These are phyloP conservation scores for Yarrowia phangngaensis DNA, from an alignment of 805 yeast species.

Conservation along the genomic window DNA sequence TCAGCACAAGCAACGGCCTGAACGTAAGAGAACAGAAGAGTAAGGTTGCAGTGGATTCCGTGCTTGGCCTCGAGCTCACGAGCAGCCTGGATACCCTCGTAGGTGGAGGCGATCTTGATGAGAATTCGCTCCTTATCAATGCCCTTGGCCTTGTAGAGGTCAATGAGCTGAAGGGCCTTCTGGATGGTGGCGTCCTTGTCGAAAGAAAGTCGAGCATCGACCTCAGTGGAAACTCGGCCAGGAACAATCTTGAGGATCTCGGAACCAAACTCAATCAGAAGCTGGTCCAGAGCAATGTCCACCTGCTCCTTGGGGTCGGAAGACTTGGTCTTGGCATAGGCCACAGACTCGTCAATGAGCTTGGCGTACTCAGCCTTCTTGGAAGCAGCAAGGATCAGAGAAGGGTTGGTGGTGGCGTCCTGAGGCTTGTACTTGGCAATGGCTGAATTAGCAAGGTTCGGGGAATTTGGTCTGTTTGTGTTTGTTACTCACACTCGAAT, in stretches of 20 bases:
- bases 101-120: constrained; percentile 96
- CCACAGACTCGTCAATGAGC: constrained; percentile 86
- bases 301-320: constrained; percentile 55
- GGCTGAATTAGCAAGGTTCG: constrained; percentile 43
- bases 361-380: constrained; percentile 84
- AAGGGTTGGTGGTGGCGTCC: constrained; percentile 99
- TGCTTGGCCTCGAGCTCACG: constrained; percentile 86
- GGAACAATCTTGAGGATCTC: constrained; percentile 93
- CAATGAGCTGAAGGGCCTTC: constrained; percentile 90
- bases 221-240: constrained; percentile 99
- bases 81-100: constrained; percentile 99
- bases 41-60: constrained; percentile 91
- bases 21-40: constrained; percentile 86
- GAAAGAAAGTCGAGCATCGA: constrained; percentile 95
- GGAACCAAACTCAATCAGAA: constrained; percentile 93
- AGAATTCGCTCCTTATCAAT: constrained; percentile 84
- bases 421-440: constrained; percentile 98
- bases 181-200: constrained; percentile 89
- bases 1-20: constrained; percentile 99
- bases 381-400: constrained; percentile 92
- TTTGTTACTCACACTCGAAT: constrained; percentile 61
- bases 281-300: constrained; percentile 78
- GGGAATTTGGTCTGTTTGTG: constrained; percentile 15
- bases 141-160: constrained; percentile 79
- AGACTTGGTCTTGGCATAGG: constrained; percentile 62